A percentile compares a stretch with the other conserved stretches of the same genome.
phyloP scores from a whole-genome alignment of 2,329 filamentous ascomycete genomes.

The Venturiaceae sp. region DNA sequence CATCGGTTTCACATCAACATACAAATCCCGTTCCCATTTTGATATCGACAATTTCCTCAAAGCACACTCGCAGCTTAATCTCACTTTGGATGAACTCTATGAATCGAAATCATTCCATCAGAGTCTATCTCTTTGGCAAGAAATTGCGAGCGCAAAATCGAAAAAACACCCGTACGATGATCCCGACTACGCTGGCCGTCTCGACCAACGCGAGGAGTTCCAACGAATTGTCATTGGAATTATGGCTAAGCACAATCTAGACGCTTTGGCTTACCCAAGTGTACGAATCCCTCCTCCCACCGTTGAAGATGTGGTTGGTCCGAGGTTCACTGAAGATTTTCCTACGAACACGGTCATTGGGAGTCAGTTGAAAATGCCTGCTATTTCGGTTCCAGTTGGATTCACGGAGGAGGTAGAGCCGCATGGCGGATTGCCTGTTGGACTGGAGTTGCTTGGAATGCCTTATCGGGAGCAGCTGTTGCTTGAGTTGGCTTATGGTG shows the following conservation, averaged over 20 bases:
- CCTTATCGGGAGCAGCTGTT: constrained; percentile 2
- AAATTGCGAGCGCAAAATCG: constrained; percentile 13
- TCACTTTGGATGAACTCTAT: constrained; percentile 15
- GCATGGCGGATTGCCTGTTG: constrained; percentile 17
- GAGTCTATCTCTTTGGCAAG: constrained; percentile 15
- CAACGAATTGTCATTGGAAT: constrained; percentile 20
- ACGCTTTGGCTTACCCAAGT: constrained; percentile 23
- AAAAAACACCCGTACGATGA: constrained; percentile 15
- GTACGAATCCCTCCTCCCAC: constrained; percentile 19
- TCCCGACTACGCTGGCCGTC: constrained; percentile 17
- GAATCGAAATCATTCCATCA: constrained; percentile 12
- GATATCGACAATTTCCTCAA: constrained; percentile 17
- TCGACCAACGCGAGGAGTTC: constrained; percentile 17
- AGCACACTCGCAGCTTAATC: constrained; percentile 10
- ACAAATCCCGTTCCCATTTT: constrained; percentile 14
- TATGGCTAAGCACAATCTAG: constrained; percentile 20
- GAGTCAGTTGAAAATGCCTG: constrained; percentile 21
- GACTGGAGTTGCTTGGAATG: constrained; percentile 17
- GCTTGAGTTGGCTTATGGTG: not conserved
- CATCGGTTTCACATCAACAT: constrained; percentile 11
- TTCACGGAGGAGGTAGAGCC: constrained; percentile 13
- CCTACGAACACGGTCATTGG: constrained; percentile 26
- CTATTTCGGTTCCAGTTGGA: constrained; percentile 24
- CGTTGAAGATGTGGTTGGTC: constrained; percentile 19
- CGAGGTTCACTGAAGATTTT: constrained; percentile 18